A percentile compares a stretch with the other conserved stretches of the same genome.
phyloP scores from a whole-genome alignment of 2,329 filamentous ascomycete species.

The Nannizziopsis barbatae region DNA sequence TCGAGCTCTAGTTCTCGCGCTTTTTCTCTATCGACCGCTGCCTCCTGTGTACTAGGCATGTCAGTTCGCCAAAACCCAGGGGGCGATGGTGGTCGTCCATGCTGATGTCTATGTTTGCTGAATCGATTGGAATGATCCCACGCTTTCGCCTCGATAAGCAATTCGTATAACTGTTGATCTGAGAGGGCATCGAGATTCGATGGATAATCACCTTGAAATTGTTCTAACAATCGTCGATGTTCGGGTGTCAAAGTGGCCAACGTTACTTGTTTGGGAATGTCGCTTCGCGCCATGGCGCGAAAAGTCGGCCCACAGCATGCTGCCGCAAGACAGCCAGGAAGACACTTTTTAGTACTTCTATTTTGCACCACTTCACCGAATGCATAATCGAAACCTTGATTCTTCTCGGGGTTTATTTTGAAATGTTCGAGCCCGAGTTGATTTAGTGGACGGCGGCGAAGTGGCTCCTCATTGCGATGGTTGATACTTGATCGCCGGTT shows the following conservation, averaged over 20 bases:
- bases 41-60: slow-evolving; percentile 79
- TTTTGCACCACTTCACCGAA: slow-evolving; percentile 64
- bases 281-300: slow-evolving; percentile 48
- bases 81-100: slow-evolving; percentile 59
- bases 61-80: slow-evolving; percentile 86
- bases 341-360: slow-evolving; percentile 55
- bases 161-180: slow-evolving; percentile 49
- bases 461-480: slow-evolving; percentile 26
- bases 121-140: slow-evolving; percentile 60
- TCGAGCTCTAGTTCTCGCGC: slow-evolving; percentile 53
- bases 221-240: slow-evolving; percentile 35
- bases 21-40: slow-evolving; percentile 52
- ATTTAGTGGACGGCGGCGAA: slow-evolving; percentile 48
- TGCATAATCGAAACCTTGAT: slow-evolving; percentile 60
- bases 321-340: slow-evolving; percentile 62
- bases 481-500: not conserved
- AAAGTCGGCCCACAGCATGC: slow-evolving; percentile 68
- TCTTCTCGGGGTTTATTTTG: slow-evolving; percentile 64
- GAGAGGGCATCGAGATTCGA: slow-evolving; percentile 40
- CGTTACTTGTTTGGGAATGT: slow-evolving; percentile 29
- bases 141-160: slow-evolving; percentile 66
- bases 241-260: slow-evolving; percentile 22
- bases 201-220: slow-evolving; percentile 42
- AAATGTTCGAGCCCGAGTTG: slow-evolving; percentile 61
- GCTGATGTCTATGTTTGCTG: slow-evolving; percentile 67